Conservation (phyloP, 306 rosid genomes). For the Psophocarpus tetragonolobus region DNA sequence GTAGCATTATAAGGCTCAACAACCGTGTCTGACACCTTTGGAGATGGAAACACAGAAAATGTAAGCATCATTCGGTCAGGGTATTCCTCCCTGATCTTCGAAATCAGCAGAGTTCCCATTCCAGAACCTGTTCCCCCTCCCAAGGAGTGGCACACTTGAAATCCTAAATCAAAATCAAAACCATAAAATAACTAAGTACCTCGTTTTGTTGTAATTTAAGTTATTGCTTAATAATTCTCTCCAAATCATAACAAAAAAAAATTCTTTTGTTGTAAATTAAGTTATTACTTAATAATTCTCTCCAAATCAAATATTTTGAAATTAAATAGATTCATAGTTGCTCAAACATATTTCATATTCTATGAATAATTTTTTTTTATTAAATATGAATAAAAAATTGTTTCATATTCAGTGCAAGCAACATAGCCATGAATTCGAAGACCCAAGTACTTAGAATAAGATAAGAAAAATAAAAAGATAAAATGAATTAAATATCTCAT, state of each 20-base stretch:
- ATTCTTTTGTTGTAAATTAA: too few relatives aligned
- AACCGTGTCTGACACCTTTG: constrained; percentile 64
- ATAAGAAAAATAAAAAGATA: too few relatives aligned
- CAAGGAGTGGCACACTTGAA: constrained; percentile 80
- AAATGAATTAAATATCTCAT: too few relatives aligned
- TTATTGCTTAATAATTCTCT: background rate
- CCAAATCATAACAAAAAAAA: background rate
- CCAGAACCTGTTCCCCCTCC: constrained; percentile 96
- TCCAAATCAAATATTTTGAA: background rate
- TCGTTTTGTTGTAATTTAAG: background rate
- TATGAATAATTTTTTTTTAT: too few relatives aligned
- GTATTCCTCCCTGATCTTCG: constrained; percentile 74
- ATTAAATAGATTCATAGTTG: background rate
- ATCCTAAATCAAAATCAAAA: constrained; percentile 43
- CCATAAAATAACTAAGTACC: background rate
- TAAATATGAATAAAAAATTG: too few relatives aligned
- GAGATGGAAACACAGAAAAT: constrained; percentile 65
- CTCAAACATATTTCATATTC: background rate
- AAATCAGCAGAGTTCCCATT: constrained; percentile 86
- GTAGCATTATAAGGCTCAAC: constrained; percentile 86
- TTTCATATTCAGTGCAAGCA: background rate
- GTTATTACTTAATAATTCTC: background rate
- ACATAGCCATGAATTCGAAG: background rate
- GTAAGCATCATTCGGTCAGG: constrained; percentile 79
- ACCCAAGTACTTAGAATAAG: too few relatives aligned